Percentiles rank a stretch among this genome's conserved stretches.
Evolutionary conservation across 2,329 filamentous ascomycete genomes (phyloP).

Genomic region (Epichloe brachyelytri): DNA sequence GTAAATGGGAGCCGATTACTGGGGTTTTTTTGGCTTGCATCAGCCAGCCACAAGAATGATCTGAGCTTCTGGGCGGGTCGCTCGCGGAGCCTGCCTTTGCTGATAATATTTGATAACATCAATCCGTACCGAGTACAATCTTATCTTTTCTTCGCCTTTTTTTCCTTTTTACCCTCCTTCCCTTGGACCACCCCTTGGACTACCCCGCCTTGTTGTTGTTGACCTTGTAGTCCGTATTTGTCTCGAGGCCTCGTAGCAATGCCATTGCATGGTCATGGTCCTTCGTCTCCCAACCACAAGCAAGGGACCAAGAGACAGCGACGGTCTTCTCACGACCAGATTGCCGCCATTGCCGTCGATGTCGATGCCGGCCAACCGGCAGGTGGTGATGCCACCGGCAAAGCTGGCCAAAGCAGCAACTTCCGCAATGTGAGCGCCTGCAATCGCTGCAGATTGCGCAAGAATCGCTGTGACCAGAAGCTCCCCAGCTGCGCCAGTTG

Average conservation of each 20-base stretch:
- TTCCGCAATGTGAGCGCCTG: conserved; percentile 89
- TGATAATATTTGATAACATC: too few relatives aligned
- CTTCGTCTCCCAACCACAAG: conserved; percentile 36
- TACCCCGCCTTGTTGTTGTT: too few relatives aligned
- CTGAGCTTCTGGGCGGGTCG: too few relatives aligned
- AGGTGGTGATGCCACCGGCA: conserved; percentile 15
- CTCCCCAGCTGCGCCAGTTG: conserved; percentile 84
- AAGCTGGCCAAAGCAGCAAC: conserved; percentile 46
- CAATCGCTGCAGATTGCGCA: conserved; percentile 80
- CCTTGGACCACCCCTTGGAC: too few relatives aligned
- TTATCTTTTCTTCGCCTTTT: too few relatives aligned
- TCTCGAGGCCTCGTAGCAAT: conserved; percentile 13
- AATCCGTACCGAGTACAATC: too few relatives aligned
- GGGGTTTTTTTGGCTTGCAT: too few relatives aligned
- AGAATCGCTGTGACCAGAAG: conserved; percentile 90
- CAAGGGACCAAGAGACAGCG: conserved; percentile 43
- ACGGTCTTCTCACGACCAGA: conserved; percentile 35
- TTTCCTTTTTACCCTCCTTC: too few relatives aligned
- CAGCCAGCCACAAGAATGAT: too few relatives aligned
- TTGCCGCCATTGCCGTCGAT: not conserved
- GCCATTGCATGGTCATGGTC: conserved; percentile 37
- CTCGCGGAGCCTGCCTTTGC: too few relatives aligned
- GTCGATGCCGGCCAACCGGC: conserved; percentile 1
- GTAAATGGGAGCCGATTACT: too few relatives aligned
- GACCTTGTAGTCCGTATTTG: not conserved